These are phyloP conservation scores for Globisporangium cederbergense DNA, from an alignment of 352 stramenopile genomes.

Conservation along the genomic window DNA sequence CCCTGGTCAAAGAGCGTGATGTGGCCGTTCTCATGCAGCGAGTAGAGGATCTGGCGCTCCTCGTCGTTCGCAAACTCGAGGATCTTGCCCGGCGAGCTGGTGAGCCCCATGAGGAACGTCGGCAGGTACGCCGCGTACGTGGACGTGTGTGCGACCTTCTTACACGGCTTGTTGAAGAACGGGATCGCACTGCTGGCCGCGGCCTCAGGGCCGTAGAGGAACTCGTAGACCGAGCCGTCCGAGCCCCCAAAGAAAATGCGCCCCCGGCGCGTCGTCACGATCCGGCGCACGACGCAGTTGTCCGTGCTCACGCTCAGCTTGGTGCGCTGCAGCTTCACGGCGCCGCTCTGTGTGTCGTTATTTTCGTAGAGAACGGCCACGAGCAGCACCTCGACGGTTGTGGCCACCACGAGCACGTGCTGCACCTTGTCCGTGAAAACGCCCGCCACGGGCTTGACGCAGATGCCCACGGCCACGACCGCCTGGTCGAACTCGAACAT, in stretches of 20 bases:
- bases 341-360: constrained; percentile 29
- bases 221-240: constrained; percentile 95
- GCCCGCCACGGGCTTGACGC: constrained; percentile 73
- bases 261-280: constrained; percentile 82
- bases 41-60: constrained; percentile 89
- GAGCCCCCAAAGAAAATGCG: constrained; percentile 96
- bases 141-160: constrained; percentile 91
- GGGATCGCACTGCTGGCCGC: constrained; percentile 27
- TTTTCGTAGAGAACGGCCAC: constrained; percentile 85
- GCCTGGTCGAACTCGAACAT: constrained; percentile 90
- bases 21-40: constrained; percentile 80
- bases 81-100: constrained; percentile 79
- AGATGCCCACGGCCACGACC: constrained; percentile 91
- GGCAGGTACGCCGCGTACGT: constrained; percentile 78
- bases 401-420: constrained; percentile 94
- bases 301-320: constrained; percentile 92
- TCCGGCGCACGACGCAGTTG: constrained; percentile 90
- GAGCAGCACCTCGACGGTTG: constrained; percentile 92
- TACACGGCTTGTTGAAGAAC: constrained; percentile 73
- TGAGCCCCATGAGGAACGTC: constrained; percentile 70
- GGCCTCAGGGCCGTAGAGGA: constrained; percentile 64
- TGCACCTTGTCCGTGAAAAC: constrained; percentile 94
- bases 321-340: constrained; percentile 69
- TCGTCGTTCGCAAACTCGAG: constrained; percentile 87
- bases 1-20: constrained; percentile 77